Base-by-base conservation (phyloP, 768 basidiomycete genomes). In the Jaapia argillacea region DNA sequence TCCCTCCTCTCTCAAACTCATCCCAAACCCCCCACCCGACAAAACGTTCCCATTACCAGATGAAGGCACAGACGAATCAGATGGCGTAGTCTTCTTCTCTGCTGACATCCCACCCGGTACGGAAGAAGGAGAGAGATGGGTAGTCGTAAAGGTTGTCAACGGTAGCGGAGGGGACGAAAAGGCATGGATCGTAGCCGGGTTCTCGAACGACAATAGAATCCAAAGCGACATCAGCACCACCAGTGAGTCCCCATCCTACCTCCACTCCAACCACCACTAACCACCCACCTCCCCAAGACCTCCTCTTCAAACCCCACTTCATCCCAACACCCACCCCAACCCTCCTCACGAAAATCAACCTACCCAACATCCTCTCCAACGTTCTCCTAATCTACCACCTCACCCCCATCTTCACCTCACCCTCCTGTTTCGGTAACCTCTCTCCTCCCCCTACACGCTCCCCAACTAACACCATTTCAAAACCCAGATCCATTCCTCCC, bases 61-160 rank as follows among this genome's bases (percentile, higher is more conserved):
- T 13, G 78, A 81, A 58, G 85, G 85, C 0, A 58, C 72, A 0
- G 82, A 85, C 42, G 84, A 89, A 56, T 82, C 80, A 6, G 85
- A 86, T 45, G 85, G 83, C 0, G 65, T 81, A 1, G 79, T 79
- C 3, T 60, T 80, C 21, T 85, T 74, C 52, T 79, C 82, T 53
- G 72, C 70, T 6, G 59, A 68, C 31, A 35, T 81, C 14, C 51
- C 59, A 2, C 23, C 5, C 40, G 31, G 47, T 43, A 27, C 53
- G 45, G 47, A 51, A 7, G 57, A 58, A n/a, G n/a, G n/a, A n/a
- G n/a, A n/a, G n/a, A n/a, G n/a, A 4, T 77, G 71, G 69, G 57
- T 88, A 4, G 81, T 70, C 1, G 63, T 88, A 31, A 61, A 55
- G 22, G 53, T 81, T 20, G n/a, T n/a, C n/a, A n/a, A n/a, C n/a